These are phyloP conservation scores for Candida caryicola DNA, from an alignment of 805 yeast genomes.

Conservation along the genomic window DNA sequence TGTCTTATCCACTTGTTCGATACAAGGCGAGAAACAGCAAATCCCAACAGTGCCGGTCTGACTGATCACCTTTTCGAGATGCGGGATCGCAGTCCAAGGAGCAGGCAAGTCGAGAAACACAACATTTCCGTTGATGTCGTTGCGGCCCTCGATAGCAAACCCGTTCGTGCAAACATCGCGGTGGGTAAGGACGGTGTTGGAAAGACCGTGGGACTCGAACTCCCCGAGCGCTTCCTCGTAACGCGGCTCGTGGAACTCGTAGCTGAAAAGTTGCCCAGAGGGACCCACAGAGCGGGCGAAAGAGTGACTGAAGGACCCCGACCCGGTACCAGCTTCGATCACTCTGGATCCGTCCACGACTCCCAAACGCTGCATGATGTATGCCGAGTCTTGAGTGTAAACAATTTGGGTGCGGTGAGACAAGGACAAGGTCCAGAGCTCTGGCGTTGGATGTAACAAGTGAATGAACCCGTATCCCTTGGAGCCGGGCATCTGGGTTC, in stretches of 20 bases:
- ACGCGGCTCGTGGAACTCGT: slow-evolving; percentile 87
- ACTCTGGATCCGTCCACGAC: slow-evolving; percentile 74
- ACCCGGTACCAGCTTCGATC: slow-evolving; percentile 97
- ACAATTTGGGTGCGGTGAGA: slow-evolving; percentile 98
- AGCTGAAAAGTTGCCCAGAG: slow-evolving; percentile 70
- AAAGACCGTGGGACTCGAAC: slow-evolving; percentile 68
- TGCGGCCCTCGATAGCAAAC: slow-evolving; percentile 49
- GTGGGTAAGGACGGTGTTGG: slow-evolving; percentile 69
- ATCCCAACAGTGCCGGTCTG: slow-evolving; percentile 55
- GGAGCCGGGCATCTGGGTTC: slow-evolving; percentile 76
- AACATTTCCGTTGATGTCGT: slow-evolving; percentile 57
- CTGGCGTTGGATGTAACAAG: slow-evolving; percentile 88
- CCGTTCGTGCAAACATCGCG: slow-evolving; percentile 92
- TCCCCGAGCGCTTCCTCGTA: slow-evolving; percentile 76
- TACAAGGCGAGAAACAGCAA: slow-evolving; percentile 97
- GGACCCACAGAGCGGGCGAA: slow-evolving; percentile 73
- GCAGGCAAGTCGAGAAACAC: slow-evolving; percentile 91
- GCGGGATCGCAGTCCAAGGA: slow-evolving; percentile 94
- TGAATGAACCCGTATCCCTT: slow-evolving; percentile 84
- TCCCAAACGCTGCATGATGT: slow-evolving; percentile 77
- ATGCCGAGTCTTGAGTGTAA: slow-evolving; percentile 92
- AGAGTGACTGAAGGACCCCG: slow-evolving; percentile 93
- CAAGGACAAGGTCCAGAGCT: slow-evolving; percentile 90
- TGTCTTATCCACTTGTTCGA: slow-evolving; percentile 92
- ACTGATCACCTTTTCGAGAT: slow-evolving; percentile 58